Evolutionary conservation across 179 eudicot genomes (phyloP).

Genomic region (Silene vulgaris): DNA sequence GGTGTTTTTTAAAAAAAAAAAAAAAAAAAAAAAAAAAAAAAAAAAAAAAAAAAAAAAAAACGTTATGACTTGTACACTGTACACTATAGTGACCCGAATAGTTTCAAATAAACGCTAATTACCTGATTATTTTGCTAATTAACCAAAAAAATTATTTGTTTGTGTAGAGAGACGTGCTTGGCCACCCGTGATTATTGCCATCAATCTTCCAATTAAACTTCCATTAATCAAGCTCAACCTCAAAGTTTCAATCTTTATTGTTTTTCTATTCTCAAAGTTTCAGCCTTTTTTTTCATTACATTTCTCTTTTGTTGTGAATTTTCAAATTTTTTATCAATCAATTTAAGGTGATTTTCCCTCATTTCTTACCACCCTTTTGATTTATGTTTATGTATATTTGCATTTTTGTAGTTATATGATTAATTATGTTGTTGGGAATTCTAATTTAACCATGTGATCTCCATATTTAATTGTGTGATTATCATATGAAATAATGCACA

Average conservation of each 20-base stretch:
- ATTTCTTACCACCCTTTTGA: background rate
- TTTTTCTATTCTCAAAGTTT: background rate
- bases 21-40: too few relatives aligned
- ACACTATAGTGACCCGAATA: too few relatives aligned
- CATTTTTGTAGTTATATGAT: background rate
- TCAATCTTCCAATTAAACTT: background rate
- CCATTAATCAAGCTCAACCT: constrained; percentile 3
- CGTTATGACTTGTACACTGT: too few relatives aligned
- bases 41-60: too few relatives aligned
- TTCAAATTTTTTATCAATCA: background rate
- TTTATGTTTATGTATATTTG: too few relatives aligned
- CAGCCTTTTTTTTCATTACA: background rate
- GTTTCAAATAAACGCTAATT: too few relatives aligned
- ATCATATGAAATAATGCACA: background rate
- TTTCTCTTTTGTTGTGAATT: background rate
- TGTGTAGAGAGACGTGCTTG: background rate
- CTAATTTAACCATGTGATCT: background rate
- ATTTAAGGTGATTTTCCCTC: background rate
- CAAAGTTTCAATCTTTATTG: background rate
- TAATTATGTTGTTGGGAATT: background rate
- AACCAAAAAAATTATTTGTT: too few relatives aligned
- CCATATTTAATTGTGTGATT: background rate
- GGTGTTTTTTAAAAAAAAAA: too few relatives aligned
- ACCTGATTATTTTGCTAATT: too few relatives aligned
- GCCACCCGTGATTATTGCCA: background rate